Conservation (phyloP, 1,284 basidiomycete species). For the Pyrrhoderma lamaoense region DNA sequence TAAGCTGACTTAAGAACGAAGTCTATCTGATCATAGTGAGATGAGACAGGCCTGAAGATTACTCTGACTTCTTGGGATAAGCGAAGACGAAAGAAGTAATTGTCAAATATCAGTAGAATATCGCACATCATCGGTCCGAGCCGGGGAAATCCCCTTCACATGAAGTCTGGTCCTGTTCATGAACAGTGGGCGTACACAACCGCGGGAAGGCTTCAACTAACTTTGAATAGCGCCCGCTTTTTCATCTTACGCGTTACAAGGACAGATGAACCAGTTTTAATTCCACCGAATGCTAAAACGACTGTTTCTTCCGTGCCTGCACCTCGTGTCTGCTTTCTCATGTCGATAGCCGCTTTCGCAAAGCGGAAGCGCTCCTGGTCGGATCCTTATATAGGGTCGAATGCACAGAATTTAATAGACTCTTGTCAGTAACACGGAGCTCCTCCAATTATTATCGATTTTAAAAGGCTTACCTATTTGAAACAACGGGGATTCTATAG, state of each 20-base stretch:
- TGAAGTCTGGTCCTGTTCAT: no score
- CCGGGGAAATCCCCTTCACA: no score
- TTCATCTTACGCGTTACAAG: constrained; percentile 81
- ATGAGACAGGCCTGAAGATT: no score
- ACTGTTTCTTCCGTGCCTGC: constrained; percentile 72
- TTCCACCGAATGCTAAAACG: constrained; percentile 75
- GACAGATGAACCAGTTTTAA: constrained; percentile 63
- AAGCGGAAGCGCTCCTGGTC: constrained; percentile 85
- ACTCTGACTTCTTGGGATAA: no score
- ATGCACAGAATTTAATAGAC: neutral
- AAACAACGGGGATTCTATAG: constrained; percentile 68
- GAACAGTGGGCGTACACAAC: no score
- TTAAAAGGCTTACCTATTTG: constrained; percentile 53
- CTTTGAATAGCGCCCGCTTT: constrained; percentile 80
- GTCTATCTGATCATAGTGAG: no score
- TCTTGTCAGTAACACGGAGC: constrained; percentile 9
- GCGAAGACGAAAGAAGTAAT: no score
- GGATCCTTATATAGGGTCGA: constrained; percentile 42
- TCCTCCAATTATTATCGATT: constrained; percentile 3
- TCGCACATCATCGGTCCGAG: no score
- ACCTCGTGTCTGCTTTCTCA: constrained; percentile 64
- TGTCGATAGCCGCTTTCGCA: constrained; percentile 79
- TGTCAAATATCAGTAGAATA: no score
- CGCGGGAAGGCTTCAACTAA: constrained; percentile 25
- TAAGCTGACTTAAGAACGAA: no score